Evolutionary conservation across 2,329 filamentous ascomycete species (phyloP).

Genomic region (Fusarium succisae): DNA sequence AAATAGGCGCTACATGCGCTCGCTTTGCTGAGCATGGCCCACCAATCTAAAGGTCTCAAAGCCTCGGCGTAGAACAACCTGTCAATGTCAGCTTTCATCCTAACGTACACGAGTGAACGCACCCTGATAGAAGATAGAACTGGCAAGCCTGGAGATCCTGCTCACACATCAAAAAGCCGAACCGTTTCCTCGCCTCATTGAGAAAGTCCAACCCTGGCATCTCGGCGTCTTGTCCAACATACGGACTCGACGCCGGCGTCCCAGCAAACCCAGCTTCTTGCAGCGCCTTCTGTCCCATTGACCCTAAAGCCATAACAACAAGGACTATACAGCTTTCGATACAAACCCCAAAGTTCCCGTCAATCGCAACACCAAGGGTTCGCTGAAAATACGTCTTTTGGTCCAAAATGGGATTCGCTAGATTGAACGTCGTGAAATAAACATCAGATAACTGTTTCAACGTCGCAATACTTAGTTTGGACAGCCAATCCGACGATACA

Average conservation of each 20-base stretch:
- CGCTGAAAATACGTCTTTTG: slow-evolving; percentile 34
- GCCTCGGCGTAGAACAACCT: slow-evolving; percentile 30
- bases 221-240: neutral
- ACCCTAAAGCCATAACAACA: slow-evolving; percentile 16
- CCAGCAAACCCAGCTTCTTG: slow-evolving; percentile 4
- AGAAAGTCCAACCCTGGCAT: slow-evolving; percentile 24
- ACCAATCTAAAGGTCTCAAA: slow-evolving; percentile 23
- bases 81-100: neutral
- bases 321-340: slow-evolving; percentile 28
- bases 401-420: slow-evolving; percentile 18
- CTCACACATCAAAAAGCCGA: slow-evolving; percentile 26
- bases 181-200: slow-evolving; percentile 28
- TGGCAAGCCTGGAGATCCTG: slow-evolving; percentile 25
- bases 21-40: slow-evolving; percentile 30
- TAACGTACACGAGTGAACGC: too few relatives aligned
- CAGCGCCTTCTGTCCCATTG: slow-evolving; percentile 7
- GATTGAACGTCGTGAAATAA: slow-evolving; percentile 24
- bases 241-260: neutral
- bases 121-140: neutral
- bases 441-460: slow-evolving; percentile 28
- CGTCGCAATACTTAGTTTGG: neutral
- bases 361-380: slow-evolving; percentile 20
- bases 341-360: slow-evolving; percentile 21
- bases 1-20: slow-evolving; percentile 30
- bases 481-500: slow-evolving; percentile 6